Percentiles rank a stretch among this genome's conserved stretches.
Evolutionary conservation across 345 rosid genomes (phyloP).

Genomic region (Cardamine chenopodiifolia): DNA sequence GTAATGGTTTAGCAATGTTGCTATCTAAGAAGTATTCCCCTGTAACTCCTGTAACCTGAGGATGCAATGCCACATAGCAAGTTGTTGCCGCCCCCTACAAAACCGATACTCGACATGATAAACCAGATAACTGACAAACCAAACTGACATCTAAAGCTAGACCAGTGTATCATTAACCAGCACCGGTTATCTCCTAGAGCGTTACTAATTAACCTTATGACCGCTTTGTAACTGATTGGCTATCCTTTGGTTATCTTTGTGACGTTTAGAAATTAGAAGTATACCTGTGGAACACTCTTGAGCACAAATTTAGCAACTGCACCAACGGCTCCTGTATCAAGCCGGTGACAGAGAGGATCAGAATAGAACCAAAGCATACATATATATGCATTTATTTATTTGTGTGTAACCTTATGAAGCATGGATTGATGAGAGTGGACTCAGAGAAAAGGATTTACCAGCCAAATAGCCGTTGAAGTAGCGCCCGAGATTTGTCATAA

Average conservation of each 20-base stretch:
- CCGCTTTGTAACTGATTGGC: not conserved
- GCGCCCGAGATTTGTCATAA: constrained; percentile 60
- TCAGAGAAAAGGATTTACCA: constrained; percentile 40
- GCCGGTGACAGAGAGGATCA: constrained; percentile 3
- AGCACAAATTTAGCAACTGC: constrained; percentile 35
- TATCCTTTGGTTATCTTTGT: not conserved
- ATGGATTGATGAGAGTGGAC: not conserved
- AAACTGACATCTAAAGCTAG: not conserved
- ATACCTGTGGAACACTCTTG: constrained; percentile 44
- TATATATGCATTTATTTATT: not conserved
- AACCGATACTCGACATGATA: not conserved
- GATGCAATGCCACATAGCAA: constrained; percentile 71
- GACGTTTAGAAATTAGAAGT: constrained; percentile 8
- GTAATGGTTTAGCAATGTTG: constrained; percentile 48
- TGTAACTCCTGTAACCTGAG: constrained; percentile 57
- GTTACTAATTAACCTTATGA: not conserved
- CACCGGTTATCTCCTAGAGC: not conserved
- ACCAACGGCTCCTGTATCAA: constrained; percentile 38
- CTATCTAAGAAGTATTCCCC: constrained; percentile 59
- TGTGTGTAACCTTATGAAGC: not conserved
- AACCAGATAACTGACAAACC: not conserved
- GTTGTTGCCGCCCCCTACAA: constrained; percentile 78
- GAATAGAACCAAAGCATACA: not conserved
- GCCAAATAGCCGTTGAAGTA: constrained; percentile 39
- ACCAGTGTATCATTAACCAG: constrained; percentile 4